These are phyloP conservation scores for Eucalyptus globulus DNA, from an alignment of 345 rosid species.

Conservation along the genomic window DNA sequence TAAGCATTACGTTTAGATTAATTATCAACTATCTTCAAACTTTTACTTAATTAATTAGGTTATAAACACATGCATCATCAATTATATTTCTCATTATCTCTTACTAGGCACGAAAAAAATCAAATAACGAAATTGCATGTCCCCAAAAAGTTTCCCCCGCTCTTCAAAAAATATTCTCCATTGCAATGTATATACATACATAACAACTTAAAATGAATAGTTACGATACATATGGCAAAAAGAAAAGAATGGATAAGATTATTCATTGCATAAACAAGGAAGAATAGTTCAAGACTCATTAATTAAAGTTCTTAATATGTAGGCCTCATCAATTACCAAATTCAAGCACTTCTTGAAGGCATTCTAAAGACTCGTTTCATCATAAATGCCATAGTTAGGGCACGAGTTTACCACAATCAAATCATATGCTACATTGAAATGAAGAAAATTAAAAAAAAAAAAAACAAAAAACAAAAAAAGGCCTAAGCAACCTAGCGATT, in stretches of 20 bases:
- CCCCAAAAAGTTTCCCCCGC: not conserved
- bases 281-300: not conserved
- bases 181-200: not conserved
- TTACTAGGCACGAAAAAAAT: not conserved
- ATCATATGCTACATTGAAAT: not conserved
- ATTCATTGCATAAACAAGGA: not conserved
- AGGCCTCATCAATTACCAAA: not conserved
- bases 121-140: not conserved
- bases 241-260: not conserved
- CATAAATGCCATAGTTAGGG: not conserved
- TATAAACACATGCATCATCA: not conserved
- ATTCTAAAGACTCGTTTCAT: not conserved
- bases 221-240: not conserved
- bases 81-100: not conserved
- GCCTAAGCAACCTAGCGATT: not conserved
- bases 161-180: not conserved
- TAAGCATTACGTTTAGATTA: not conserved
- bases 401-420: not conserved
- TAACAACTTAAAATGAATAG: not conserved
- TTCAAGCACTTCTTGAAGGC: not conserved
- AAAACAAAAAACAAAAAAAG: not conserved
- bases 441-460: not conserved
- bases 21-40: not conserved
- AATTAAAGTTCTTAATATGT: fast-evolving
- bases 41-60: not conserved